A percentile compares a stretch with the other conserved stretches of the same genome.
These are phyloP conservation scores for Penicillium angulare DNA, from an alignment of 495 filamentous ascomycete genomes.

Conservation along the genomic window DNA sequence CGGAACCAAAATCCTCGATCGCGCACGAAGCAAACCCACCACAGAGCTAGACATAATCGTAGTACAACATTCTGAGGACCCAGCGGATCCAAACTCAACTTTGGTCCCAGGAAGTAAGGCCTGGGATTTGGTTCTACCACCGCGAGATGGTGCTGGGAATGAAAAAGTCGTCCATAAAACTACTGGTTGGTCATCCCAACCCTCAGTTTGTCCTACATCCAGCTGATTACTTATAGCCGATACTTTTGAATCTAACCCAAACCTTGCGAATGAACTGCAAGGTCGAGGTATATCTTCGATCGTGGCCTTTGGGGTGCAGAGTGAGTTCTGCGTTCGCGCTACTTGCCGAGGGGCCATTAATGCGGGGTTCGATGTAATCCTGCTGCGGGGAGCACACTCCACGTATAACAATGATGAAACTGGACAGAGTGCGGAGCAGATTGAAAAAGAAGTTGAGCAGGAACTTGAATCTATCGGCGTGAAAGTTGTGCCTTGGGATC, in stretches of 20 bases:
- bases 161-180: slow-evolving; percentile 1
- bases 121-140: not conserved
- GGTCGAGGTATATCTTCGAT: not conserved
- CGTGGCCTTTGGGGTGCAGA: not conserved
- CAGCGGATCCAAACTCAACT: not conserved
- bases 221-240: not conserved
- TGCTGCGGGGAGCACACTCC: slow-evolving; percentile 3
- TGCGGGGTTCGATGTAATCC: not conserved
- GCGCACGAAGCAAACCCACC: not conserved
- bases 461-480: not conserved
- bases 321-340: not conserved
- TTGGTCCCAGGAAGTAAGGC: not conserved
- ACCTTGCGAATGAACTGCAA: not conserved
- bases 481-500: not conserved
- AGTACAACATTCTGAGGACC: not conserved
- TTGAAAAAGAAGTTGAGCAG: not conserved
- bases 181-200: not conserved
- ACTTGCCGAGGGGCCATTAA: not conserved
- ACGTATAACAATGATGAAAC: not conserved
- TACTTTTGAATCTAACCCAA: slow-evolving; percentile 1
- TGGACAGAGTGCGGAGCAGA: slow-evolving; percentile 1
- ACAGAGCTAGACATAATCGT: not conserved
- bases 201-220: not conserved
- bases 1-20: not conserved
- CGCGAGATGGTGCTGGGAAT: not conserved